A percentile compares a stretch with the other conserved stretches of the same genome.
Conservation (phyloP, 371 early-diverging fungal genomes). For the Syncephalastrum racemosum region DNA sequence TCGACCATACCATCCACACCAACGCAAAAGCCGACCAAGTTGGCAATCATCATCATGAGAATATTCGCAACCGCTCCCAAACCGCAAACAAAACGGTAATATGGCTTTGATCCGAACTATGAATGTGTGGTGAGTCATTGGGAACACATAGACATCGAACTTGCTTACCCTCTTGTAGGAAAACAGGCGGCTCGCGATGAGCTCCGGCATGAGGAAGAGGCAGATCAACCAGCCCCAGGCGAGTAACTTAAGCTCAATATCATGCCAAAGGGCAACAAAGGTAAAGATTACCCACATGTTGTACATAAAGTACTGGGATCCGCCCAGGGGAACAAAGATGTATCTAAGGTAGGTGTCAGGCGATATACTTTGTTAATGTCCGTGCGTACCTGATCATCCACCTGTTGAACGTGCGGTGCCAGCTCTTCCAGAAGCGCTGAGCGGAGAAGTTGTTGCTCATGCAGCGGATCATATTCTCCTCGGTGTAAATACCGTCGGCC, state of each 20-base stretch:
- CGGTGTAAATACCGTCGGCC: slow-evolving; percentile 79
- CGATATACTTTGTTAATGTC: too few relatives aligned
- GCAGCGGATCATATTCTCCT: slow-evolving; percentile 93
- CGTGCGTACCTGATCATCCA: slow-evolving; percentile 74
- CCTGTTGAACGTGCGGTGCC: slow-evolving; percentile 90
- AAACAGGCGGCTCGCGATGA: slow-evolving; percentile 63
- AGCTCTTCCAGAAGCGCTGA: slow-evolving; percentile 89
- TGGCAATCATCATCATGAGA: slow-evolving; percentile 91
- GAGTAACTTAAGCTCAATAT: slow-evolving; percentile 75
- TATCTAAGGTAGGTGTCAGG: slow-evolving; percentile 46
- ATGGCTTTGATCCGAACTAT: slow-evolving; percentile 61
- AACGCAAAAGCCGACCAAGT: slow-evolving; percentile 92
- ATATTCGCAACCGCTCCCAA: slow-evolving; percentile 85
- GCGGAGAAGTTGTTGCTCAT: slow-evolving; percentile 92
- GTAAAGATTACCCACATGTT: slow-evolving; percentile 86
- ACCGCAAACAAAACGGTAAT: slow-evolving; percentile 82
- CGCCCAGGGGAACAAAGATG: slow-evolving; percentile 91
- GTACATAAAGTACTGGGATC: slow-evolving; percentile 58
- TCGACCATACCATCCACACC: slow-evolving; percentile 81
- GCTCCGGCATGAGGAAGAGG: slow-evolving; percentile 85
- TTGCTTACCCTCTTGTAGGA: slow-evolving; percentile 50
- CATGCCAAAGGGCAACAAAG: slow-evolving; percentile 97
- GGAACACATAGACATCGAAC: background rate
- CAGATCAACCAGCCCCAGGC: slow-evolving; percentile 96
- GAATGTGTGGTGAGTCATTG: background rate